Conservation (phyloP, 257 asterid species). For the Salvia rosmarinus region DNA sequence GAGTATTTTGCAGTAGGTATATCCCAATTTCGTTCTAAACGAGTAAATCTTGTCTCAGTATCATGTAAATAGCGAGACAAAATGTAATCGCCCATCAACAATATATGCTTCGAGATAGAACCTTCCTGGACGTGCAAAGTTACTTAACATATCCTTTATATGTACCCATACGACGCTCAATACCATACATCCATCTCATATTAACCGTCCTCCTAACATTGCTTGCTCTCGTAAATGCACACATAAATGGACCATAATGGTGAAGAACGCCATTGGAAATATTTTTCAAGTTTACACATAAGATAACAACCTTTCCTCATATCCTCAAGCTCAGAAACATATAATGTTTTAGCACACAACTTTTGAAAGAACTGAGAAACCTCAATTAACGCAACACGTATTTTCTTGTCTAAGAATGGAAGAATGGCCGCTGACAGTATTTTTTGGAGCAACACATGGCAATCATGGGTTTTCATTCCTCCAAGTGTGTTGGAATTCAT, state of each 20-base stretch:
- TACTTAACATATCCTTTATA: background rate
- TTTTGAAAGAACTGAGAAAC: too few relatives aligned
- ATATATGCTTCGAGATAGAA: conserved; percentile 3
- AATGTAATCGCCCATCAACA: conserved; percentile 1
- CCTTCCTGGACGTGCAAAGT: background rate
- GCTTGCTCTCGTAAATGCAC: background rate
- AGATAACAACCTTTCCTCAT: conserved; percentile 1
- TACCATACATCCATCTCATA: background rate
- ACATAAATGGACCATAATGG: background rate
- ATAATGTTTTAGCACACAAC: too few relatives aligned
- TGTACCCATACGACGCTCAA: too few relatives aligned
- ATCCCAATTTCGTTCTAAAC: background rate
- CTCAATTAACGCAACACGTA: too few relatives aligned
- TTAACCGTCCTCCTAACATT: background rate
- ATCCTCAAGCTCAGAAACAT: background rate
- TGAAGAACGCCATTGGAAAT: background rate
- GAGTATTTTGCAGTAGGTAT: background rate
- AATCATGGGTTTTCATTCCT: too few relatives aligned
- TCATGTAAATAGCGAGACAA: background rate
- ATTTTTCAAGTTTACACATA: background rate
- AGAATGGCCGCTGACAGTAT: too few relatives aligned
- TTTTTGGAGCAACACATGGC: too few relatives aligned
- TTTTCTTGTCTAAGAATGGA: too few relatives aligned
- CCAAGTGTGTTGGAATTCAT: too few relatives aligned
- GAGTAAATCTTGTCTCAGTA: background rate